Percentiles rank a stretch among this genome's conserved stretches.
Evolutionary conservation across 2,329 filamentous ascomycete species (phyloP).

Genomic region (Westerdykella sp.): DNA sequence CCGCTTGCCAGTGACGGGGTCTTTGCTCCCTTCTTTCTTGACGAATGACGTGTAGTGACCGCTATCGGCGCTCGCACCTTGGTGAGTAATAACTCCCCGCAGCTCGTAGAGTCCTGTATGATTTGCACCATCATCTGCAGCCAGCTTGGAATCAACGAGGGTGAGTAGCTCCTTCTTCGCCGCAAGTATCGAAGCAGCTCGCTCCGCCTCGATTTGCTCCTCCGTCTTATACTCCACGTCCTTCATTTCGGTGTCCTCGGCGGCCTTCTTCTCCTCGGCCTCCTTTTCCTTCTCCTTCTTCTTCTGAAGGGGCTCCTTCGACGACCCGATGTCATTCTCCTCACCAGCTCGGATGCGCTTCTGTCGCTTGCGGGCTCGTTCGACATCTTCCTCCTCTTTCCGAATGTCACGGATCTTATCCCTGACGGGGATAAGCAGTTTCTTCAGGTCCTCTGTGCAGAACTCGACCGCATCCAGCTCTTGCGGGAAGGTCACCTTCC

Average conservation of each 20-base stretch:
- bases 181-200: constrained; percentile 63
- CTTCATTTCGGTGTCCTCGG: constrained; percentile 61
- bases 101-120: constrained; percentile 94
- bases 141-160: constrained; percentile 68
- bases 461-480: constrained; percentile 93
- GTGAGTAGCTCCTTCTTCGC: constrained; percentile 84
- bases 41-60: constrained; percentile 98
- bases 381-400: constrained; percentile 91
- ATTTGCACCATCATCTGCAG: constrained; percentile 75
- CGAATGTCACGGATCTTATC: constrained; percentile 93
- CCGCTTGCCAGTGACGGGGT: constrained; percentile 69
- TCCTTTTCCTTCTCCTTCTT: constrained; percentile 44
- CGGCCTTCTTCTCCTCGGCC: constrained; percentile 48
- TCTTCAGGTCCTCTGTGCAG: constrained; percentile 83
- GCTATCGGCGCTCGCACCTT: constrained; percentile 92
- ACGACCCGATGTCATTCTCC: constrained; percentile 43
- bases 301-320: constrained; percentile 46
- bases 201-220: constrained; percentile 84
- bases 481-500: constrained; percentile 92
- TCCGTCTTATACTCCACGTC: constrained; percentile 83
- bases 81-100: constrained; percentile 88
- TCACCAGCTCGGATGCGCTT: constrained; percentile 60
- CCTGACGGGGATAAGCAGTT: constrained; percentile 79
- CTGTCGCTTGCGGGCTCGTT: constrained; percentile 85
- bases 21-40: constrained; percentile 74